Conservation (phyloP, 352 stramenopile species). For the Pythium utonaiense region DNA sequence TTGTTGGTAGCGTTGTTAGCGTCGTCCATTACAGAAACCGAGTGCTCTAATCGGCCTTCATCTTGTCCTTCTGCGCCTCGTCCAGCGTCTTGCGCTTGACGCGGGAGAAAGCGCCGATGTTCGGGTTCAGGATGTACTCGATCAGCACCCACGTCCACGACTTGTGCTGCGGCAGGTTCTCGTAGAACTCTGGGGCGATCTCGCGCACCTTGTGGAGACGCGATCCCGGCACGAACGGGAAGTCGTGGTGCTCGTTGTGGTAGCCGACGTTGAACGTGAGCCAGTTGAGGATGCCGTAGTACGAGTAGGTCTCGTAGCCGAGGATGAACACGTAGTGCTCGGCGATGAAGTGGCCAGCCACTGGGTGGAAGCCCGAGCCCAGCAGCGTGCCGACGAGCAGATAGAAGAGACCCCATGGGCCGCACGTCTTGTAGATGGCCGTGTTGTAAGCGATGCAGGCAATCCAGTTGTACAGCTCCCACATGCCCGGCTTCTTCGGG, state of each 20-base stretch:
- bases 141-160: slow-evolving; percentile 92
- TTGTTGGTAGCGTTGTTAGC: no score
- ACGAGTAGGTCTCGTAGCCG: slow-evolving; percentile 96
- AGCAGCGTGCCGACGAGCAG: slow-evolving; percentile 90
- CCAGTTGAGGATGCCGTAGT: slow-evolving; percentile 97
- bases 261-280: slow-evolving; percentile 98
- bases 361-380: slow-evolving; percentile 92
- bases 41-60: slow-evolving; percentile 57
- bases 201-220: slow-evolving; percentile 87
- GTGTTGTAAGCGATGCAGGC: slow-evolving; percentile 84
- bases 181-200: slow-evolving; percentile 95
- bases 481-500: slow-evolving; percentile 80
- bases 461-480: slow-evolving; percentile 88
- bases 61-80: slow-evolving; percentile 57
- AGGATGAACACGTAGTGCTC: slow-evolving; percentile 96
- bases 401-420: slow-evolving; percentile 86
- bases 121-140: slow-evolving; percentile 92
- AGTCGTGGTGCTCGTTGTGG: slow-evolving; percentile 99
- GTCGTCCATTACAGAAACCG: slow-evolving; percentile 12
- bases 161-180: slow-evolving; percentile 91
- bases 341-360: slow-evolving; percentile 96
- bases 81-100: slow-evolving; percentile 83
- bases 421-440: slow-evolving; percentile 77
- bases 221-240: slow-evolving; percentile 90
- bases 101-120: slow-evolving; percentile 90